Evolutionary conservation across 768 basidiomycete genomes (phyloP).

Genomic region (Pleurotus djamor): DNA sequence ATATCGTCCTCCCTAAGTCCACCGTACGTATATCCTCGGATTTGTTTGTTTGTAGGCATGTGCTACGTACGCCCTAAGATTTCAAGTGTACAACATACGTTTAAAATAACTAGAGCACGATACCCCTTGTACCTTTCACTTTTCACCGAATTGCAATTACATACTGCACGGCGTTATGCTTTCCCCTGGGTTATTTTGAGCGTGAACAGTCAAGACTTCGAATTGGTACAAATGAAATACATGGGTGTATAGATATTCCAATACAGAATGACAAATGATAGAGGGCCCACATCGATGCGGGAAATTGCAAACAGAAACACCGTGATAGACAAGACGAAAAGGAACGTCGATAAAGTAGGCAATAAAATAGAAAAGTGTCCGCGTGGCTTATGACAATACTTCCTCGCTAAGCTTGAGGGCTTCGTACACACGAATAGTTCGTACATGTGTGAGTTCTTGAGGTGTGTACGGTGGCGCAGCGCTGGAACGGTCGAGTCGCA

Average conservation of each 20-base stretch:
- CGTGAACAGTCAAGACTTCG: too few species aligned
- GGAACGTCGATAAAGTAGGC: background rate
- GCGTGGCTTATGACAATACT: background rate
- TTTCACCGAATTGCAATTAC: too few species aligned
- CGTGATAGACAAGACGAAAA: too few species aligned
- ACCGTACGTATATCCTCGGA: background rate
- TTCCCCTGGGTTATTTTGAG: too few species aligned
- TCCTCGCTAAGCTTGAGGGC: slow-evolving; percentile 17
- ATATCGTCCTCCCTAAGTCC: background rate
- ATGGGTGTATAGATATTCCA: too few species aligned
- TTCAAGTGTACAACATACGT: background rate
- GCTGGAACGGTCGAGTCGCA: slow-evolving; percentile 10
- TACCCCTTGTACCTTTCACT: too few species aligned
- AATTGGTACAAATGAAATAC: too few species aligned
- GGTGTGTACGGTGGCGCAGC: slow-evolving; percentile 19
- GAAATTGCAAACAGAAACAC: too few species aligned
- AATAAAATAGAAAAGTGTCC: background rate
- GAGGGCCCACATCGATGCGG: too few species aligned
- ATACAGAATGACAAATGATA: too few species aligned
- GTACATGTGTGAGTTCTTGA: slow-evolving; percentile 20
- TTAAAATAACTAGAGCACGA: background rate
- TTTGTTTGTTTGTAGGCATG: background rate
- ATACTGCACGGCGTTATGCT: too few species aligned
- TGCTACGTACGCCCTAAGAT: background rate
- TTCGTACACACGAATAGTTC: slow-evolving; percentile 22